Evolutionary conservation across 805 yeast species (phyloP), one percentile per base, ranked within the genome.

Genomic region (Kodamaea kaohsiungensis): DNA sequence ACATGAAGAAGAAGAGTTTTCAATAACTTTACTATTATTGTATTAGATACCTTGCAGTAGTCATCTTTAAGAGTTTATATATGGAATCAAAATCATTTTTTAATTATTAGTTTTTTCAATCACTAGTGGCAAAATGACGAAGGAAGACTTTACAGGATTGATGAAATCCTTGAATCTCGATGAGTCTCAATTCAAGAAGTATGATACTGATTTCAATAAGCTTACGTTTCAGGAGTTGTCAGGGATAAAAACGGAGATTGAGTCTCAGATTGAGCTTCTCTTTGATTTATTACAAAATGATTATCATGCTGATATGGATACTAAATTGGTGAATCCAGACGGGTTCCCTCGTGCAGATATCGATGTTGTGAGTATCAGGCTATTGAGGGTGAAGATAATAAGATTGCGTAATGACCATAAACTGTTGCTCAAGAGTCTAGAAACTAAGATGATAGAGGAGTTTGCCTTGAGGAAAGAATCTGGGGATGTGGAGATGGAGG

Each of bases 261-360:
- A 72, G 52, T 43, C 57, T 3, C 75, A 72, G 58, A 56, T 72
- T 39, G 38, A 55, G 15, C 45, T 48, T 15, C 59, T 84, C 45
- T 75, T 79, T 56, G 79, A 73, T 30, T 62, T 75, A 12, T 72
- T 89, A 22, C 57, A 61, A 6, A 57, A 70, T 54, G 61, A 65
- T 43, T 82, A 83, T 58, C 70, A 75, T 10, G 84, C 77, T 2
- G 85, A 81, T 59, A 85, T 90, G 89, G 67, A 78, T 19, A 85
- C 92, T 1, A 76, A 84, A 0, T 68, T 93, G 54, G 69, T 89
- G 1, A 82, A 87, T 0, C 55, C 62, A 0, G 96, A 93, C 63
- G 97, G 98, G 17, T 93, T 82, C 62, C 99, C 99, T 0, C 73
- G 98, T 43, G 68, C 76, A 15, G 98, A 93, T 64, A 78, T 93